phyloP scores from a whole-genome alignment of 176 grass and related monocot genomes.

The Rhynchospora tenuis region DNA sequence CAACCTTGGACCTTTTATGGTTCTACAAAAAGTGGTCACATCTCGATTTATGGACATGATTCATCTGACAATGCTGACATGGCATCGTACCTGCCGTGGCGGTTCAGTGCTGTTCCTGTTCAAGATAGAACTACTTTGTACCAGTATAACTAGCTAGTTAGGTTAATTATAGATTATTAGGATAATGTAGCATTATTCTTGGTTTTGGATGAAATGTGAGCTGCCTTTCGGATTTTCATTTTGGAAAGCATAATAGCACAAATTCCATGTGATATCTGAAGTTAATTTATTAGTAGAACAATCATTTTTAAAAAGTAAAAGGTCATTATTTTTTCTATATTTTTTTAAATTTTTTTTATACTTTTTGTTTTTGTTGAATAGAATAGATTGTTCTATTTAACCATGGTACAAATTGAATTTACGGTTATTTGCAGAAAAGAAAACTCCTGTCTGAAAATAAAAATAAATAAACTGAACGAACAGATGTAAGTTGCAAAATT shows the following conservation, averaged over 20 bases:
- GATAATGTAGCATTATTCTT: not conserved
- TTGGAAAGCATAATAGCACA: not conserved
- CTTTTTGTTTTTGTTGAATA: not conserved
- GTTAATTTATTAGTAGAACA: not conserved
- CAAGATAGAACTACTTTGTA: constrained; percentile 16
- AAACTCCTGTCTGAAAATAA: not conserved
- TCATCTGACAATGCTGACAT: not conserved
- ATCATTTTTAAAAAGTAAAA: not conserved
- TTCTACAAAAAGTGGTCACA: not conserved
- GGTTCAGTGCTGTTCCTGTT: constrained; percentile 15
- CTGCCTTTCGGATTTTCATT: not conserved
- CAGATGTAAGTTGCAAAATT: not conserved
- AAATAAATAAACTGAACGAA: not conserved
- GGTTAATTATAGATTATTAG: not conserved
- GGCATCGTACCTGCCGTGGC: constrained; percentile 17
- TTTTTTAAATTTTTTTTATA: not conserved
- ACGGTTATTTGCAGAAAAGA: not conserved
- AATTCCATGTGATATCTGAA: not conserved
- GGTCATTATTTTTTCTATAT: not conserved
- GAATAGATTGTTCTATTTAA: not conserved
- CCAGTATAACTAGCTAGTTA: constrained; percentile 26
- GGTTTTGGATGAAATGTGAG: not conserved
- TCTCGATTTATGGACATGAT: constrained; percentile 15
- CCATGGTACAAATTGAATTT: not conserved
- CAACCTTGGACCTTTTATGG: constrained; percentile 20